Evolutionary conservation across 169 alveolate species (phyloP).

Genomic region (Cystoisospora suis): DNA sequence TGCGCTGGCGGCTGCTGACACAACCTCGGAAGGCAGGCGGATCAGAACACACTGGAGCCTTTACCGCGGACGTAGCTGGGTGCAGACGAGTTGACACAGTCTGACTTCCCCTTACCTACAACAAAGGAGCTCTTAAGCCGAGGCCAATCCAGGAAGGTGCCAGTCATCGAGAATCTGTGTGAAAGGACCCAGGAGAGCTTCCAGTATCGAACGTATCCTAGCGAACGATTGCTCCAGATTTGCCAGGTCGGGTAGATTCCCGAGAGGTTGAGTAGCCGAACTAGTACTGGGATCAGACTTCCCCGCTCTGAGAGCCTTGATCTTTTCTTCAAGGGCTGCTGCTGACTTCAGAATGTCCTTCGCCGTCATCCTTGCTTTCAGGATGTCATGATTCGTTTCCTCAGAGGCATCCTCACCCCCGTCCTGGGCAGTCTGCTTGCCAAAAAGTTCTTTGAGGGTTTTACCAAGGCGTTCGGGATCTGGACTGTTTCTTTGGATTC

Average conservation of each 20-base stretch:
- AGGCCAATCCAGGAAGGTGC: background rate
- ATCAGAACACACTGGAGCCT: too few relatives aligned
- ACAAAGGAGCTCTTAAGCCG: too few relatives aligned
- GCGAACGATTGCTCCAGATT: background rate
- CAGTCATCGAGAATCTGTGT: background rate
- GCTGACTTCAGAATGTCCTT: background rate
- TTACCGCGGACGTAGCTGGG: too few relatives aligned
- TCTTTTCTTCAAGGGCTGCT: background rate
- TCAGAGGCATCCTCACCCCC: background rate
- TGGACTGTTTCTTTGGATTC: background rate
- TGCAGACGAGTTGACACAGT: too few relatives aligned
- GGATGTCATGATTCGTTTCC: background rate
- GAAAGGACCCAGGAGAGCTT: background rate
- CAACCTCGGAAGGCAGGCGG: too few relatives aligned
- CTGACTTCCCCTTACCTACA: too few relatives aligned
- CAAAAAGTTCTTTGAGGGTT: background rate
- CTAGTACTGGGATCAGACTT: background rate
- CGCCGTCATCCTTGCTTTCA: background rate
- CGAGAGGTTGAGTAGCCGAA: background rate
- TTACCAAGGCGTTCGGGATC: background rate
- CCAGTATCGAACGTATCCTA: background rate
- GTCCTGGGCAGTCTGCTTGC: background rate
- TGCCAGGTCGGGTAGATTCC: background rate
- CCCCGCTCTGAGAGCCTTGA: background rate
- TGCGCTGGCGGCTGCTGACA: too few relatives aligned